Evolutionary conservation across 1,284 basidiomycete genomes (phyloP).

Genomic region (Flammula alnicola): DNA sequence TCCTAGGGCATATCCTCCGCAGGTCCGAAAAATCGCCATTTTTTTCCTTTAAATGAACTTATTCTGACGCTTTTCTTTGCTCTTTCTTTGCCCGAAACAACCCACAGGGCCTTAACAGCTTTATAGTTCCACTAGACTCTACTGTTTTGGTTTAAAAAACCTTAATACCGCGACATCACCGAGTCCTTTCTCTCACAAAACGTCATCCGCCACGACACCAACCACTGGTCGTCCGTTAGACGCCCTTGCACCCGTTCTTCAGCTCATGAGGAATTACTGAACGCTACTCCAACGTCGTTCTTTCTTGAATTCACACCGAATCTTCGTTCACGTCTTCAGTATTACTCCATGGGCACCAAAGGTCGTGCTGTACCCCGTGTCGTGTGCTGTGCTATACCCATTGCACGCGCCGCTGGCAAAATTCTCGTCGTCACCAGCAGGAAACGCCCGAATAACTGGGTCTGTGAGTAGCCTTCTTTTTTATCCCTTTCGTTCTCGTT

Average conservation of each 20-base stretch:
- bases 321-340: slow-evolving; percentile 14
- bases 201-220: background rate
- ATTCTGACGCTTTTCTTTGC: slow-evolving; percentile 9
- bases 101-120: slow-evolving; percentile 13
- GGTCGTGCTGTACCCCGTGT: slow-evolving; percentile 76
- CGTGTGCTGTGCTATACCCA: slow-evolving; percentile 86
- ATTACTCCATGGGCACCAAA: slow-evolving; percentile 68
- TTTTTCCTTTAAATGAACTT: slow-evolving; percentile 6
- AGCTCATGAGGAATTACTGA: slow-evolving; percentile 31
- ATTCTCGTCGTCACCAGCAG: slow-evolving; percentile 82
- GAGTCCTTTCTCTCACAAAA: slow-evolving; percentile 1
- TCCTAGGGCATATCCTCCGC: slow-evolving; percentile 5
- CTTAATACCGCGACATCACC: slow-evolving; percentile 9
- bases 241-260: background rate
- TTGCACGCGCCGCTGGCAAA: slow-evolving; percentile 69
- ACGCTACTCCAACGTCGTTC: slow-evolving; percentile 21
- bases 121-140: slow-evolving; percentile 22
- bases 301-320: slow-evolving; percentile 19
- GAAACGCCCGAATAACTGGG: slow-evolving; percentile 78
- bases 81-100: slow-evolving; percentile 8
- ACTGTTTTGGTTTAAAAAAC: slow-evolving; percentile 13
- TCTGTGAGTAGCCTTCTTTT: slow-evolving; percentile 65
- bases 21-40: slow-evolving; percentile 12
- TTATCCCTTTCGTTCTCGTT: slow-evolving; percentile 12
- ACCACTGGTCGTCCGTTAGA: background rate